Evolutionary conservation across 192 early-diverging fungal species (phyloP), one percentile per base, ranked within the genome.

Genomic region (Entomortierella chlamydospora): DNA sequence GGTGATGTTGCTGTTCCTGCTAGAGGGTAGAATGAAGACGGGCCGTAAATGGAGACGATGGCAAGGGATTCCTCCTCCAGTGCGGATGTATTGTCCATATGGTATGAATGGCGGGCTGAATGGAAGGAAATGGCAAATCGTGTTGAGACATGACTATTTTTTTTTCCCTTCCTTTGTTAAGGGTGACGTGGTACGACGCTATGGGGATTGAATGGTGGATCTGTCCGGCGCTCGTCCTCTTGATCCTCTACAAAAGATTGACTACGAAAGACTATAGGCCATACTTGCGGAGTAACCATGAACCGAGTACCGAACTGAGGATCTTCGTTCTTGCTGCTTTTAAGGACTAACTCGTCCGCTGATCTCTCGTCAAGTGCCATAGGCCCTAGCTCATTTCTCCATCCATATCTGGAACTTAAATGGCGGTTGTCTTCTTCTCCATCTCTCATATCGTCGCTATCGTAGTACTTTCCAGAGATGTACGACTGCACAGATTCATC

Each of bases 51-150:
- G 29, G 81, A 76, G 47, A 76, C 69, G 34, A 82, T 70, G 49
- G 81, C 81, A 61, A 82, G 73, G 34, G 69, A 47, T 82, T 82
- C 81, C 63, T 82, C 81, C 33, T 74, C 59, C 54, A 73, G 49
- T n/a, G 67, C 62, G 22, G 81, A 67, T 62, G 51, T 37, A 26
- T 58, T 34, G 47, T 77, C 73, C 70, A 72, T 72, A 51, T 30
- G 45, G 60, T 26, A 30, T 22, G 28, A 50, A 30, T 39, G 25
- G 10, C 15, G 23, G 22, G 4, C 15, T 4, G 17, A 54, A 54
- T 54, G 49, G 3, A 10, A 50, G 17, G 17, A 50, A n/a, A n/a
- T n/a, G n/a, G n/a, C n/a, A n/a, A n/a, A n/a, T n/a, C n/a, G n/a
- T n/a, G n/a, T n/a, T n/a, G n/a, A n/a, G n/a, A n/a, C n/a, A n/a